These are phyloP conservation scores for Mycena latifolia DNA, from an alignment of 768 basidiomycete genomes.

Conservation along the genomic window DNA sequence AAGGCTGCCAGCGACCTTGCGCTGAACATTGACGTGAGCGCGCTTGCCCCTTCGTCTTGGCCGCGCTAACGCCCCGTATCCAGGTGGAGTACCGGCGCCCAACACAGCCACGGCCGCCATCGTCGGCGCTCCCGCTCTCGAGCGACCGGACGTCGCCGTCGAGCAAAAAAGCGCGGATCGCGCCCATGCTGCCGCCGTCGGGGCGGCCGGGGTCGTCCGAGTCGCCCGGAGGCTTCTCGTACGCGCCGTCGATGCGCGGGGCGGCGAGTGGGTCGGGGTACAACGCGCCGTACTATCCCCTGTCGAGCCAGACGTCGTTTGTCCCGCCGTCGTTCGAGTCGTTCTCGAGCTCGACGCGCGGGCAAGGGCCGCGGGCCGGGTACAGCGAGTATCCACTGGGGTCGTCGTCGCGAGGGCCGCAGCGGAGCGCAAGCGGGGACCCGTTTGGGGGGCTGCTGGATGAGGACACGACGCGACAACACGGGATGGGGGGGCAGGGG, in stretches of 20 bases:
- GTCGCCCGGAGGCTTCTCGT: slow-evolving; percentile 26
- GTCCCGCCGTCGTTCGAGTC: slow-evolving; percentile 26
- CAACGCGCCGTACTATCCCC: slow-evolving; percentile 20
- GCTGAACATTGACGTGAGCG: slow-evolving; percentile 32
- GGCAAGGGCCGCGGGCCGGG: slow-evolving; percentile 14
- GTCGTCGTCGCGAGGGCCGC: slow-evolving; percentile 21
- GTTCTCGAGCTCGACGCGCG: slow-evolving; percentile 14
- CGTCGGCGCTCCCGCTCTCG: slow-evolving; percentile 31
- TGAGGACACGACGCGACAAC: slow-evolving; percentile 23
- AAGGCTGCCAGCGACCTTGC: slow-evolving; percentile 21
- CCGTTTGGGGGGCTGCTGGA: slow-evolving; percentile 35
- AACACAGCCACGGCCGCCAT: slow-evolving; percentile 13
- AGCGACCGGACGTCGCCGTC: slow-evolving; percentile 34
- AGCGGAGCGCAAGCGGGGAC: slow-evolving; percentile 26
- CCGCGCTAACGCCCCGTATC: too few species aligned
- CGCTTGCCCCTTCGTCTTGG: not conserved
- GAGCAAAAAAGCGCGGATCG: slow-evolving; percentile 34
- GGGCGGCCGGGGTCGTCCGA: not conserved
- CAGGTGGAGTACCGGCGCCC: slow-evolving; percentile 29
- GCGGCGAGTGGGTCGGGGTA: slow-evolving; percentile 27
- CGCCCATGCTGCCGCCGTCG: slow-evolving; percentile 29
- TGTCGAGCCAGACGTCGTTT: slow-evolving; percentile 18
- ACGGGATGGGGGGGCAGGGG: slow-evolving; percentile 3
- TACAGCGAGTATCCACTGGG: slow-evolving; percentile 22
- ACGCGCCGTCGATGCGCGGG: slow-evolving; percentile 34